Evolutionary conservation across 2,329 filamentous ascomycete genomes (phyloP).

Genomic region (Calonectria crousiana): DNA sequence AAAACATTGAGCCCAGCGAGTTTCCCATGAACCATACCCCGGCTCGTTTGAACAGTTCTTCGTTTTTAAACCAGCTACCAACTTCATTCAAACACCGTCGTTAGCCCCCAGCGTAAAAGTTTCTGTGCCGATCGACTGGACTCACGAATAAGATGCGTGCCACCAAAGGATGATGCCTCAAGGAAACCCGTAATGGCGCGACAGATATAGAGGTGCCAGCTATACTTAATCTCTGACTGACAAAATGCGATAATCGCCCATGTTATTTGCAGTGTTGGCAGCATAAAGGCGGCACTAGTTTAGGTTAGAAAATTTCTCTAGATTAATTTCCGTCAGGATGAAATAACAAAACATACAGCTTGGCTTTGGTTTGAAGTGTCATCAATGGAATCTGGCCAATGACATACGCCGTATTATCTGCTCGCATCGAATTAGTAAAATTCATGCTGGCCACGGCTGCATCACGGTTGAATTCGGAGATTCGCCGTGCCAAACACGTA

Average conservation of each 20-base stretch:
- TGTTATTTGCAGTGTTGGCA: constrained; percentile 39
- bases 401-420: constrained; percentile 29
- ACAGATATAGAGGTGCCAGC: constrained; percentile 42
- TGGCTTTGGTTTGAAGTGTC: constrained; percentile 44
- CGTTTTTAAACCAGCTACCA: constrained; percentile 40
- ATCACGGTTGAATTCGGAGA: constrained; percentile 26
- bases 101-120: neutral
- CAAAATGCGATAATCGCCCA: constrained; percentile 45
- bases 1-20: constrained; percentile 43
- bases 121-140: neutral
- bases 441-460: neutral
- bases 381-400: constrained; percentile 44
- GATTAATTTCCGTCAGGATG: no score
- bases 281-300: constrained; percentile 37
- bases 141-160: constrained; percentile 46
- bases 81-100: neutral
- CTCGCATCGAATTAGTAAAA: constrained; percentile 35
- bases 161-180: constrained; percentile 42
- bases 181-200: constrained; percentile 42
- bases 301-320: neutral
- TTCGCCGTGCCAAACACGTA: constrained; percentile 30
- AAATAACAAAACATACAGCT: constrained; percentile 30
- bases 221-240: constrained; percentile 40
- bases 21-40: constrained; percentile 60
- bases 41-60: constrained; percentile 59